These are phyloP conservation scores for Fusarium azukiicola DNA, from an alignment of 2,329 filamentous ascomycete species.

Conservation along the genomic window DNA sequence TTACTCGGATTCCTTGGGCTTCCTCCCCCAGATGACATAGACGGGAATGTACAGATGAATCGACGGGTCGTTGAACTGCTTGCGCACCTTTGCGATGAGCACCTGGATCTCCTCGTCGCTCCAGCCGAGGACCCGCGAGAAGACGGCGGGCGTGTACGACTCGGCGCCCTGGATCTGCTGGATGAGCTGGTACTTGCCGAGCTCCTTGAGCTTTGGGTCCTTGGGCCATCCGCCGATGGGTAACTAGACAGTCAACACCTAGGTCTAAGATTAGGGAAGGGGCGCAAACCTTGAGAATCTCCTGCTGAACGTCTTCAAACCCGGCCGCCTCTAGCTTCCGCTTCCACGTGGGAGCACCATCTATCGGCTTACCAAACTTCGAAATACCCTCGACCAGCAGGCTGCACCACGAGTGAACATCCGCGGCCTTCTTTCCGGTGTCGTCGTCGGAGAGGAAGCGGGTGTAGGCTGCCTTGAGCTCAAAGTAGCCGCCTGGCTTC, in stretches of 20 bases:
- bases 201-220: constrained; percentile 34
- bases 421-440: constrained; percentile 22
- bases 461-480: constrained; percentile 14
- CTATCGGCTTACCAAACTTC: constrained; percentile 31
- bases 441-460: constrained; percentile 29
- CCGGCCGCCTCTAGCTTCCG: constrained; percentile 24
- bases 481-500: constrained; percentile 22
- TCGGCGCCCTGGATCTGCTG: constrained; percentile 32
- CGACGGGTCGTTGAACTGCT: constrained; percentile 38
- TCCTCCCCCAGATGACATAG: constrained; percentile 32
- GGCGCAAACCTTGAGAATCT: constrained; percentile 30
- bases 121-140: constrained; percentile 36
- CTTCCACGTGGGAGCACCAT: constrained; percentile 25
- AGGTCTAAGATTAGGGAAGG: not conserved
- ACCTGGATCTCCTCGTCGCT: constrained; percentile 38
- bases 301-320: constrained; percentile 22
- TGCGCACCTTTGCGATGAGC: constrained; percentile 39
- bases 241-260: not conserved
- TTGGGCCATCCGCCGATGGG: constrained; percentile 32
- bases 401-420: constrained; percentile 20
- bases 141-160: constrained; percentile 37
- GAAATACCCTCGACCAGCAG: not conserved
- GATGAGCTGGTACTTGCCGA: constrained; percentile 27
- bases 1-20: not conserved
- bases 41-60: constrained; percentile 36